phyloP scores from a whole-genome alignment of 345 rosid species.

The Eucalyptus erythrocorys region DNA sequence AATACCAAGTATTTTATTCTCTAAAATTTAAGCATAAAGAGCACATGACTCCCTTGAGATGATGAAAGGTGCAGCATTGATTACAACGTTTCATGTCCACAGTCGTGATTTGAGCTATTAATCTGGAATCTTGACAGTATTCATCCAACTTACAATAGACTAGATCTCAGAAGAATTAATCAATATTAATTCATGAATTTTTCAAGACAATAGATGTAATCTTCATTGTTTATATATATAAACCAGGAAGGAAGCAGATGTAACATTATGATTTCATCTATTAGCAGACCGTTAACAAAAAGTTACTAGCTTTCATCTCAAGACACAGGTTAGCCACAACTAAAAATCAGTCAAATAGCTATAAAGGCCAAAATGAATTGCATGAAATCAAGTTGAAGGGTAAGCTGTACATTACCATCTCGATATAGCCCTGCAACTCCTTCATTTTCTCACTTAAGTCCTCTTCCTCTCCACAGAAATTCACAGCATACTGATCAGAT shows the following conservation, averaged over 20 bases:
- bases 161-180: background rate
- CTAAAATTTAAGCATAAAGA: background rate
- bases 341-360: background rate
- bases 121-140: background rate
- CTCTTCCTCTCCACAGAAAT: background rate
- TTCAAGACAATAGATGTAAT: background rate
- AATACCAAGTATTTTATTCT: background rate
- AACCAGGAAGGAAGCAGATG: background rate
- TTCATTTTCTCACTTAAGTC: conserved; percentile 1
- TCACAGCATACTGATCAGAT: background rate
- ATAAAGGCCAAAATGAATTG: background rate
- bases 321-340: background rate
- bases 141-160: background rate
- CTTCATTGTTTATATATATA: background rate
- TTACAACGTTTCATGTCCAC: background rate
- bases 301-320: background rate
- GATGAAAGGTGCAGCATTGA: background rate
- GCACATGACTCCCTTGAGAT: background rate
- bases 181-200: background rate
- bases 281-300: background rate
- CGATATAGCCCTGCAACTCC: conserved; percentile 18
- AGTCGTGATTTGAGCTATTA: background rate
- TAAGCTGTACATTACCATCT: conserved; percentile 3
- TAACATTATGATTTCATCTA: background rate
- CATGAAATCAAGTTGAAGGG: background rate